Evolutionary conservation across 176 grass and related monocot species (phyloP).

Genomic region (Hyparrhenia diplandra): DNA sequence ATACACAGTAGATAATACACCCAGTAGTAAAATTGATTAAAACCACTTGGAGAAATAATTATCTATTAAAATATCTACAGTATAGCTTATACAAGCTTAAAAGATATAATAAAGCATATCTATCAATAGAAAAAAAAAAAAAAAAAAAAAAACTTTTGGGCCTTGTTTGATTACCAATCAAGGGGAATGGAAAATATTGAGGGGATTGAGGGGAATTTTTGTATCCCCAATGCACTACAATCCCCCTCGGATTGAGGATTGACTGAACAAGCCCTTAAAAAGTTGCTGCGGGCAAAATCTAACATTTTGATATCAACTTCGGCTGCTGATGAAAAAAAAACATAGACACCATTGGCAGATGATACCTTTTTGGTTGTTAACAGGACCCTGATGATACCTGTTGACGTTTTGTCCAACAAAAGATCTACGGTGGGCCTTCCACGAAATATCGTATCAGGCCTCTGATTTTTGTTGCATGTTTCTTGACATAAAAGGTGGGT

Average conservation of each 20-base stretch:
- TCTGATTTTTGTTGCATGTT: conserved; percentile 39
- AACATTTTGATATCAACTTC: not conserved
- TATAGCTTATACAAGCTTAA: too few relatives aligned
- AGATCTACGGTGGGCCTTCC: conserved; percentile 42
- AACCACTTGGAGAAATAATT: too few relatives aligned
- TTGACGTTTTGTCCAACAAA: conserved; percentile 37
- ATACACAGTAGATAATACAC: not conserved
- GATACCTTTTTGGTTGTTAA: conserved; percentile 58
- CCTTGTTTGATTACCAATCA: not conserved
- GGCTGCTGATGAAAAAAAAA: not conserved
- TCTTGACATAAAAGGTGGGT: conserved; percentile 40
- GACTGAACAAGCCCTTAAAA: not conserved
- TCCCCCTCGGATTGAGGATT: not conserved
- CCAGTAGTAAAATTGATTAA: too few relatives aligned
- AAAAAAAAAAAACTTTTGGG: too few relatives aligned
- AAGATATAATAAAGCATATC: too few relatives aligned
- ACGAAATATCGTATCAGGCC: conserved; percentile 31
- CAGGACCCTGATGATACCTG: conserved; percentile 43
- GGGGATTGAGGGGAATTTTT: not conserved
- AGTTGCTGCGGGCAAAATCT: not conserved
- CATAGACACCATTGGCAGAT: conserved; percentile 4
- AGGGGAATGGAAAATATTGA: not conserved
- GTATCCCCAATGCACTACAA: not conserved
- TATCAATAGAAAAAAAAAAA: not conserved
- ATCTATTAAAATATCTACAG: too few relatives aligned